Base-by-base conservation (phyloP, 2,329 filamentous ascomycete genomes). In the Ilyonectria robusta region DNA sequence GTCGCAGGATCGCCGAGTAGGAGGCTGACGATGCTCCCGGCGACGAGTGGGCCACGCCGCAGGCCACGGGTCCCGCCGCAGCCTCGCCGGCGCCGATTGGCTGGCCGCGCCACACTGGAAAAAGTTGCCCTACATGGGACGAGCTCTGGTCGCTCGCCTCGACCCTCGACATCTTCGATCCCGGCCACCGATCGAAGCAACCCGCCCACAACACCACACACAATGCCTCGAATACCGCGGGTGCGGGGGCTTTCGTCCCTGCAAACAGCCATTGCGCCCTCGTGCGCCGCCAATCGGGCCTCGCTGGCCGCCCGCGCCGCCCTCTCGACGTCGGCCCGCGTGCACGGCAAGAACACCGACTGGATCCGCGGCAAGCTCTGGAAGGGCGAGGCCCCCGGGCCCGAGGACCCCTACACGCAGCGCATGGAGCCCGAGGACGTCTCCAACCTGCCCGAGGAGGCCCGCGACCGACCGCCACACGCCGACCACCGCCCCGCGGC, bases 181-280 rank as follows among this genome's bases (percentile, higher is more conserved):
- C 53, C 51, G 33, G 50, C 57, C 48, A 59, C 26, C 19, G 40
- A 54, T 50, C 5, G 47, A 31, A 23, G 17, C 35, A 56, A 64
- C 23, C 23, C 31, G 11, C 56, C 37, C 63, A 44, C 48, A 54
- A 42, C 63, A 50, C 55, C 55, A 6, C 48, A 51, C 68, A 78
- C 68, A 71, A 85, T 86, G 82, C 77, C 83, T 65, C 81, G 83
- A 77, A 79, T 84, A 82, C 74, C 81, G 64, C 77, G 80, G 69
- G 71, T 80, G 69, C 75, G 78, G 74, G 76, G 78, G 42, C 75
- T 83, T 5, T 73, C 74, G 69, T 77, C 73, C 68, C 71, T 81
- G 60, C 76, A 71, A 62, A 68, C 76, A 62, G 68, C 76, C 23
- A 61, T 68, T 37, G 66, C 71, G 59, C 72, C 71, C 23, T 71